These are phyloP conservation scores for Colletotrichum tabaci DNA, from an alignment of 2,329 filamentous ascomycete species.

Conservation along the genomic window DNA sequence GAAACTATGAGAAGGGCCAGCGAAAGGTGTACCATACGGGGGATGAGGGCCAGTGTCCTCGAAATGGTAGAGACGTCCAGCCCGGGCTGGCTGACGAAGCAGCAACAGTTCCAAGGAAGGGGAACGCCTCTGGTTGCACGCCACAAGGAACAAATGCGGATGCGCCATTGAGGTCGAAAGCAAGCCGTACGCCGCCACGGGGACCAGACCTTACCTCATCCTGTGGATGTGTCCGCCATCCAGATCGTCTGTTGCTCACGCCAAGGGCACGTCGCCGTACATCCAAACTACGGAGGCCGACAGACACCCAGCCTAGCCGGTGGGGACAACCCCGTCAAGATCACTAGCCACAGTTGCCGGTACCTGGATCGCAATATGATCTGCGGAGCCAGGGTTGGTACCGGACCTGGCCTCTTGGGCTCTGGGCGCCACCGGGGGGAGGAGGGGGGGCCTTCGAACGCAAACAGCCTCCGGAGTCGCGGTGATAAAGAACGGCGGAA, in stretches of 20 bases:
- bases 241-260: background rate
- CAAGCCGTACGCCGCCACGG: background rate
- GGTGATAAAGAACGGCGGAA: slow-evolving; percentile 25
- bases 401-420: background rate
- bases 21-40: background rate
- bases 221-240: background rate
- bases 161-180: background rate
- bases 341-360: slow-evolving; percentile 4
- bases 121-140: slow-evolving; percentile 8
- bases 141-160: slow-evolving; percentile 27
- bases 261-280: background rate
- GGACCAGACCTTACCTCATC: background rate
- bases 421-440: background rate
- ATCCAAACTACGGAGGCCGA: background rate
- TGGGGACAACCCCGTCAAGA: background rate
- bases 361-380: slow-evolving; percentile 1
- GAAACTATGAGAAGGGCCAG: too few relatives aligned
- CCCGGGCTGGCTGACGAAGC: background rate
- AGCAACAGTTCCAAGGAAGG: background rate
- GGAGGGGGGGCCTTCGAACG: background rate
- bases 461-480: background rate
- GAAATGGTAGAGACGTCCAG: slow-evolving; percentile 11
- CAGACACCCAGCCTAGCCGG: background rate
- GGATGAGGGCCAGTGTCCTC: background rate
- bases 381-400: background rate